phyloP scores from a whole-genome alignment of 2,329 filamentous ascomycete genomes.

The Meredithiella fracta region DNA sequence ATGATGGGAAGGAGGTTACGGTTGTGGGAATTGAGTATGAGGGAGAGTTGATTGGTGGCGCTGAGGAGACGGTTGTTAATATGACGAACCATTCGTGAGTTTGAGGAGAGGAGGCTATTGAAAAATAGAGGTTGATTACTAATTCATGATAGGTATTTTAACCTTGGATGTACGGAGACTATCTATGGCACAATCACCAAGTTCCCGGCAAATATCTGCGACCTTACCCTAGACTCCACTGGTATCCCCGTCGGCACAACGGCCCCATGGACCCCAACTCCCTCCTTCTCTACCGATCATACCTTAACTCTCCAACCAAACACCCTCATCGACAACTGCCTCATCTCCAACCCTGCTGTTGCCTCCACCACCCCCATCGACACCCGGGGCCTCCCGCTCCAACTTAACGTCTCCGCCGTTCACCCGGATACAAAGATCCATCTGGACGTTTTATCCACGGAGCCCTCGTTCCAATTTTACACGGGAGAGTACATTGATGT shows the following conservation, averaged over 20 bases:
- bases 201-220: conserved; percentile 41
- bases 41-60: conserved; percentile 60
- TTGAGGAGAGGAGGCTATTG: not conserved
- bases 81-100: conserved; percentile 74
- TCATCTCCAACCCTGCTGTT: conserved; percentile 49
- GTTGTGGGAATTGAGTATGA: conserved; percentile 81
- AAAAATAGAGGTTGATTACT: not conserved
- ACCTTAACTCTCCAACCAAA: conserved; percentile 57
- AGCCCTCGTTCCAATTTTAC: conserved; percentile 96
- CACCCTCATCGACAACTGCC: conserved; percentile 78
- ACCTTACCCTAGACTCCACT: conserved; percentile 57
- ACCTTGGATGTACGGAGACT: conserved; percentile 36
- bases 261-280: conserved; percentile 49
- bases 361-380: conserved; percentile 40
- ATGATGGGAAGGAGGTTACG: conserved; percentile 45
- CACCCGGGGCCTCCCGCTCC: conserved; percentile 44
- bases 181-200: conserved; percentile 45
- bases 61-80: conserved; percentile 80
- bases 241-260: conserved; percentile 52
- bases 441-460: conserved; percentile 76
- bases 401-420: conserved; percentile 51
- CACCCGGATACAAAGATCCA: conserved; percentile 62
- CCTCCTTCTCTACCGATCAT: conserved; percentile 50
- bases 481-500: conserved; percentile 75
- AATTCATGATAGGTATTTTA: conserved; percentile 38